These are phyloP conservation scores for Albugo candida DNA, from an alignment of 352 stramenopile genomes.

Conservation along the genomic window DNA sequence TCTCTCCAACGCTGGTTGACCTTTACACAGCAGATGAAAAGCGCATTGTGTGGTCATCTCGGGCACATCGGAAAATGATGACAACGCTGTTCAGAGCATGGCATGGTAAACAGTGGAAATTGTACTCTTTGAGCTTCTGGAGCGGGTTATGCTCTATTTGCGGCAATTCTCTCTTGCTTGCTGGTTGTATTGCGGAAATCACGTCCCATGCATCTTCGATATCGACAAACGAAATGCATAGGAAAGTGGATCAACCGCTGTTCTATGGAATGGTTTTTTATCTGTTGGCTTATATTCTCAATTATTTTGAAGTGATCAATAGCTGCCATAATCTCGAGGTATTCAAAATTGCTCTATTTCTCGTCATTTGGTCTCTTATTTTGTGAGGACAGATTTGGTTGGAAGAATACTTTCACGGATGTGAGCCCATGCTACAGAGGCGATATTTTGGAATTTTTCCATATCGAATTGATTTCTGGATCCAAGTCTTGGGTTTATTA, in stretches of 20 bases:
- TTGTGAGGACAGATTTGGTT: slow-evolving; percentile 31
- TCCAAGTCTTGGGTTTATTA: slow-evolving; percentile 29
- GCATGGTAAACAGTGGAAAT: slow-evolving; percentile 47
- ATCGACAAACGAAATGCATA: not conserved
- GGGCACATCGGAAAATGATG: slow-evolving; percentile 77
- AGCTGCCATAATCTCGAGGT: slow-evolving; percentile 73
- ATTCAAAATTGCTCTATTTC: not conserved
- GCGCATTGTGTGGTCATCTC: slow-evolving; percentile 72
- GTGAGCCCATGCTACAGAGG: slow-evolving; percentile 36
- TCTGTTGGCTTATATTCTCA: slow-evolving; percentile 31
- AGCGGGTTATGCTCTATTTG: slow-evolving; percentile 25
- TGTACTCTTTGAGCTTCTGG: slow-evolving; percentile 63
- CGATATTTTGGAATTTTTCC: slow-evolving; percentile 62
- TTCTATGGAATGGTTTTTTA: slow-evolving; percentile 35
- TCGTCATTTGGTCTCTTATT: not conserved
- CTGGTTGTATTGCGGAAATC: slow-evolving; percentile 34
- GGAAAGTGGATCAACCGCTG: slow-evolving; percentile 24
- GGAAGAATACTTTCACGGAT: slow-evolving; percentile 67
- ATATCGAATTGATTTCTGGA: slow-evolving; percentile 72
- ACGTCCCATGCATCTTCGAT: slow-evolving; percentile 7
- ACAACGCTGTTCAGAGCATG: slow-evolving; percentile 64
- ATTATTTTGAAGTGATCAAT: slow-evolving; percentile 77
- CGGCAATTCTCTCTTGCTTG: slow-evolving; percentile 36
- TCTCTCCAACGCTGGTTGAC: slow-evolving; percentile 70
- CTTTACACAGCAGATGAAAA: slow-evolving; percentile 75